Evolutionary conservation across 2,329 filamentous ascomycete species (phyloP).

Genomic region (Penicillium brasilianum): DNA sequence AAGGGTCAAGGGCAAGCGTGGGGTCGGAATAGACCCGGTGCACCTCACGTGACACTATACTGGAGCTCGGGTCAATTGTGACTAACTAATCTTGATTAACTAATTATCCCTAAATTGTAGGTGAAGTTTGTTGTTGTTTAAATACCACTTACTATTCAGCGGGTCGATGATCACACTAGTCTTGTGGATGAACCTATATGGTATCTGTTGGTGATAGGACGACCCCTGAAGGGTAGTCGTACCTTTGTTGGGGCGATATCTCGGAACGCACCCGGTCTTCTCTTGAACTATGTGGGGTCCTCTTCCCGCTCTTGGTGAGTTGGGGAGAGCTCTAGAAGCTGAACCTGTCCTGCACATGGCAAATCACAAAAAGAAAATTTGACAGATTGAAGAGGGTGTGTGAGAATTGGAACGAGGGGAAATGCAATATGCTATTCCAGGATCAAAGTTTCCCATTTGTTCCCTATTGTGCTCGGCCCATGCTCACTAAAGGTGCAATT

Average conservation of each 20-base stretch:
- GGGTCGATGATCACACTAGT: too few relatives aligned
- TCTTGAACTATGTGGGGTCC: not conserved
- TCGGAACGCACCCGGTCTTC: not conserved
- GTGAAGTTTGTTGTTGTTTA: not conserved
- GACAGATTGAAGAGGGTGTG: not conserved
- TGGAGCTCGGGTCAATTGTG: not conserved
- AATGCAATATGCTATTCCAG: too few relatives aligned
- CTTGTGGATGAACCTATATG: not conserved
- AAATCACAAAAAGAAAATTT: too few relatives aligned
- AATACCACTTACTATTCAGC: not conserved
- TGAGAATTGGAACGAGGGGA: too few relatives aligned
- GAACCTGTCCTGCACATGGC: not conserved
- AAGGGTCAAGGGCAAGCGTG: not conserved
- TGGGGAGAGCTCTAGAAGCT: not conserved
- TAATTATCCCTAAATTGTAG: not conserved
- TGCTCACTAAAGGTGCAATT: not conserved
- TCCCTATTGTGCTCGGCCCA: not conserved
- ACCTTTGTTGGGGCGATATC: not conserved
- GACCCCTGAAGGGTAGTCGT: too few relatives aligned
- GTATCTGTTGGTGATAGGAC: not conserved
- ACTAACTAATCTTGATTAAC: too few relatives aligned
- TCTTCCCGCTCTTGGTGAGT: not conserved
- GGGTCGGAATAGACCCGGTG: slow-evolving; percentile 17
- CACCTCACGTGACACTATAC: slow-evolving; percentile 8
- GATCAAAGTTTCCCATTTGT: not conserved